phyloP scores from a whole-genome alignment of 768 basidiomycete species.

The Suillus spraguei region DNA sequence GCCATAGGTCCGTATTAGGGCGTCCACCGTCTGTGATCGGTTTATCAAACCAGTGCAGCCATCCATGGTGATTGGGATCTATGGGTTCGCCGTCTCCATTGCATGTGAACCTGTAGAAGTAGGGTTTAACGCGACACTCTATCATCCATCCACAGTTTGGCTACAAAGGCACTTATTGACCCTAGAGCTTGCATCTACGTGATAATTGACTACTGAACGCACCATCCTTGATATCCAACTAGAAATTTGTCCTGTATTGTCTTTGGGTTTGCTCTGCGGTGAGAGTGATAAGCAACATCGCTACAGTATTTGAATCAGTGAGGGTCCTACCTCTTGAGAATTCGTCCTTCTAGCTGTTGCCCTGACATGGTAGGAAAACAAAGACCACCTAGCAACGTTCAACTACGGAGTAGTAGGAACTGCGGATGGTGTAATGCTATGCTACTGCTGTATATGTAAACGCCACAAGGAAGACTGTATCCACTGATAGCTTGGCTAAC shows the following conservation, averaged over 20 bases:
- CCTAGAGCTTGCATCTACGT: neutral
- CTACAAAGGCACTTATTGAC: neutral
- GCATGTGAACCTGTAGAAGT: slow-evolving; percentile 66
- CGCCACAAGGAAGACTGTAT: no score
- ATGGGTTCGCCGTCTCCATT: slow-evolving; percentile 71
- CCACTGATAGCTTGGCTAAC: no score
- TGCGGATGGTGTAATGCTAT: neutral
- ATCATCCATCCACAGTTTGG: neutral
- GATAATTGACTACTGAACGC: slow-evolving; percentile 22
- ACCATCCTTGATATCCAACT: slow-evolving; percentile 91
- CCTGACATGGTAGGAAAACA: slow-evolving; percentile 2
- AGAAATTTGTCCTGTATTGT: slow-evolving; percentile 85
- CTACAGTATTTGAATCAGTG: neutral
- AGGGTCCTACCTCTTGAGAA: slow-evolving; percentile 14
- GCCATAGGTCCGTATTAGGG: slow-evolving; percentile 79
- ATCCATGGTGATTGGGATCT: slow-evolving; percentile 76
- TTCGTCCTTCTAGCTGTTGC: slow-evolving; percentile 10
- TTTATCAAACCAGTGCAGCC: slow-evolving; percentile 80
- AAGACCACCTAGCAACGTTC: neutral
- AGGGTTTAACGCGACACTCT: neutral
- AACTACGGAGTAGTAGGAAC: neutral
- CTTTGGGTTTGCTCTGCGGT: slow-evolving; percentile 60
- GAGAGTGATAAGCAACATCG: neutral
- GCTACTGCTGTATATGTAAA: neutral
- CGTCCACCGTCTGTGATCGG: slow-evolving; percentile 70